Evolutionary conservation across 805 yeast genomes (phyloP), one percentile per base, ranked within the genome.

Genomic region (Sugiyamaella smithiae): DNA sequence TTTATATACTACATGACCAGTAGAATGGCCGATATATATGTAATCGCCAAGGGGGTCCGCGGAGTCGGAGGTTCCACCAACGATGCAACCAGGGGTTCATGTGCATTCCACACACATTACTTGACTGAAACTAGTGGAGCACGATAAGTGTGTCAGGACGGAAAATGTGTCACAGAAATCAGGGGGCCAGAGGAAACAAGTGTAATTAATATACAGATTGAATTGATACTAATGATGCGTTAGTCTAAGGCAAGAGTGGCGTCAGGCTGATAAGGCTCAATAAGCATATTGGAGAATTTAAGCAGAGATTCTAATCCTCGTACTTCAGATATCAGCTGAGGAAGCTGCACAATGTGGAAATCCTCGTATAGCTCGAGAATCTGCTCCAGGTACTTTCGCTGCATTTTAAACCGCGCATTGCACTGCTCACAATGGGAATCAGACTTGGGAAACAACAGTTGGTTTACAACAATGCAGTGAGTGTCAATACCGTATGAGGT

Each of bases 281-380:
- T 69, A 61, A 91, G 77, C 72, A 84, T 88, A 61, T 81, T 77
- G 26, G 96, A 87, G 63, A 93, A 93, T 66, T 82, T 79, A 66
- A 80, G 83, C 67, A 93, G 76, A 63, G 89, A 88, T 48, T 84
- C 85, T 54, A 87, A 74, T 28, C 99, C 99, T 69, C 99, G 82
- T 49, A 93, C 93, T 71, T 93, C 99, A 56, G 85, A 81, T 41
- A 97, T 96, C 57, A 93, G 80, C 65, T 91, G 80, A 2, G 99
- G 99, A 82, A 93, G 85, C 71, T 88, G 89, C 28, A 93, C 93
- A 59, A 93, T 75, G 65, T 95, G 97, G 76, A 91, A 93, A 68
- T 93, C 99, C 69, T 93, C 99, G 64, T 93, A 93, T 51, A 93
- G 75, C 67, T 93, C 99, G 60, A 79, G 87, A 83, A 93, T 91